phyloP scores from a whole-genome alignment of 495 filamentous ascomycete species.

The Penicillium ucsense region DNA sequence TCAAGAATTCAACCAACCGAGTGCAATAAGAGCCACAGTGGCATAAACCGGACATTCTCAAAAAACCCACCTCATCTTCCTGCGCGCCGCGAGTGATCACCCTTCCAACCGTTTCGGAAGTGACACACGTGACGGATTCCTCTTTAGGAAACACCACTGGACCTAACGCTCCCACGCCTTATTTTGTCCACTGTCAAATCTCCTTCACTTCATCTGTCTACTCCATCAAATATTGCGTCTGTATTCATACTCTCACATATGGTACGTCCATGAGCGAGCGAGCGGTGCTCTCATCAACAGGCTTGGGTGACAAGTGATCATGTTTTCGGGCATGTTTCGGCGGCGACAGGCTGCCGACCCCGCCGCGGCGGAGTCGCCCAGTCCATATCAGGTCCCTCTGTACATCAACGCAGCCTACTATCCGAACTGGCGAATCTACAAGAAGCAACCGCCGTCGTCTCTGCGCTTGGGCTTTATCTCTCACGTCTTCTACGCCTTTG shows the following conservation, averaged over 20 bases:
- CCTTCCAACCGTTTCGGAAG: neutral
- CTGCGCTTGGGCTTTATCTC: conserved; percentile 60
- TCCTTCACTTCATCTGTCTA: conserved; percentile 1
- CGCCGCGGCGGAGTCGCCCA: conserved; percentile 15
- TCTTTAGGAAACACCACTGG: conserved; percentile 9
- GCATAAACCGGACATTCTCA: too few relatives aligned
- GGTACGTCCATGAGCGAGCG: neutral
- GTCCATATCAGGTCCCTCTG: conserved; percentile 31
- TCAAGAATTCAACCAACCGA: neutral
- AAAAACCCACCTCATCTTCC: neutral
- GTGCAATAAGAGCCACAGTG: too few relatives aligned
- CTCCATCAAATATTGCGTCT: neutral
- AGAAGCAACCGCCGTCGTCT: conserved; percentile 65
- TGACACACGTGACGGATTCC: conserved; percentile 15
- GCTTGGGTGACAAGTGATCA: neutral
- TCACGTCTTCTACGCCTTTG: conserved; percentile 87
- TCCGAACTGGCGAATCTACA: conserved; percentile 76
- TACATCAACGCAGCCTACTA: conserved; percentile 76
- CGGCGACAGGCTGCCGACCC: conserved; percentile 9
- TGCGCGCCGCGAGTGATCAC: neutral
- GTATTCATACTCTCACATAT: neutral
- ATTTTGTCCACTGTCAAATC: neutral
- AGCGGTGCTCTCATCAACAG: neutral
- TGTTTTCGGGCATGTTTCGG: conserved; percentile 18
- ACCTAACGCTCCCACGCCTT: neutral